Base-by-base conservation (phyloP, 257 asterid species). In the Primulina tabacum region DNA sequence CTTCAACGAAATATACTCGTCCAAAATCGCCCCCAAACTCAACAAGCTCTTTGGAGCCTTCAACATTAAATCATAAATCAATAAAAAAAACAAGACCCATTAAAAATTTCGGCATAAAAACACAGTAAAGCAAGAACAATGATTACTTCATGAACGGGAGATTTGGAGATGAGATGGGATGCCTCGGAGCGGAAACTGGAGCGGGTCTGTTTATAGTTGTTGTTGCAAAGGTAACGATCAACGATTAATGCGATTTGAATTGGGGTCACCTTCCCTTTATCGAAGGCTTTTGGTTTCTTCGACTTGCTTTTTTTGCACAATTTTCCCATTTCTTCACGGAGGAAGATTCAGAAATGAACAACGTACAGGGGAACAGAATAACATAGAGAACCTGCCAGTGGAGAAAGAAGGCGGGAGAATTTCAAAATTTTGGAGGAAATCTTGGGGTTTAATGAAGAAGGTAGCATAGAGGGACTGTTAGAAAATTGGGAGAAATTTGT, bases 211-310 rank as follows among this genome's bases (percentile, higher is more conserved):
- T 76, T 35, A 66, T 62, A 89, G 26, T 53, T 64, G 75, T 85
- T 93, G 81, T 93, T 97, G 33, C 80, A 75, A 60, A 93, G 94
- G 76, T 93, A 93, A 0, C 99, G 94, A 17, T 93, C 97, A n/a
- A 93, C 99, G 73, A 93, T 82, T 88, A 90, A 93, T 0, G 97
- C 99, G 0, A 90, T 69, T 82, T 93, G 97, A 18, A 88, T 86
- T 1, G 96, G 92, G 3, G 95, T 89, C 4, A 93, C 88, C 43
- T 90, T 87, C 55, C 99, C 99, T 73, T 87, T 90, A 7, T 97
- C 99, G 0, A 93, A 66, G 30, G 57, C 73, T 20, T 87, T 94
- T 14, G 82, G 67, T 21, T 78, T 89, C 73, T 81, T 91, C 5
- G 87, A 77, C 75, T 64, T 90, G 73, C 66, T 73, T 76, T 84